Base-by-base conservation (phyloP, 164 flowering plant genomes). In the Dillenia suffruticosa region DNA sequence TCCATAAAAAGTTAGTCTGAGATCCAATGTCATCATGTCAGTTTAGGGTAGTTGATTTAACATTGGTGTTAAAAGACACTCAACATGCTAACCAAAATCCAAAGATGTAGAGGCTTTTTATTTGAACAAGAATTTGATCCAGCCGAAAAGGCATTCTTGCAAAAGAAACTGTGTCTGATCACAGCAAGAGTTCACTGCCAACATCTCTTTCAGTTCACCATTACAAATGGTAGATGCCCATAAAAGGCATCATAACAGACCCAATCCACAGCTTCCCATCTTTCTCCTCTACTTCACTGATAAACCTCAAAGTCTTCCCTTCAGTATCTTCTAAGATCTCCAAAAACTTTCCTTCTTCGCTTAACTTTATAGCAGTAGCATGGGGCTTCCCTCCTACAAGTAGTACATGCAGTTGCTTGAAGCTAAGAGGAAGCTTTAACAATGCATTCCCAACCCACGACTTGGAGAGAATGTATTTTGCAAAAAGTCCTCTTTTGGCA, bases 241-340 rank as follows among this genome's bases (percentile, higher is more conserved):
- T 14, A 40, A 72, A 84, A 45, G 88, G 85, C 79, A 76, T 73
- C 76, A 87, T 9, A 44, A 87, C 93, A 2, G 88, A 83, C 8
- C 81, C 90, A 62, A 87, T 65, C 89, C 87, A 88, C 51, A 88
- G 59, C 71, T 81, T 78, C 16, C 89, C 90, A 72, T 82, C 74
- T 45, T 71, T 77, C 74, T 88, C 90, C 59, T 88, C 89, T 24
- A 82, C 89, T 74, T 85, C 94, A 59, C 88, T 86, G 5, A 79
- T 63, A 54, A 72, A 77, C 68, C 56, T 81, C 81, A 85, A 40
- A 3, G 47, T 75, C 69, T 71, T 79, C 15, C 90, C 94, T 46
- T 78, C 76, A 53, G 47, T 24, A 47, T 88, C 89, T 66, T 88
- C 94, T 45, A 88, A 57, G 49, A 85, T 76, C 59, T 79, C 77